Evolutionary conservation across 257 asterid species (phyloP), one percentile per base, ranked within the genome.

Genomic region (Solanum sitiens): DNA sequence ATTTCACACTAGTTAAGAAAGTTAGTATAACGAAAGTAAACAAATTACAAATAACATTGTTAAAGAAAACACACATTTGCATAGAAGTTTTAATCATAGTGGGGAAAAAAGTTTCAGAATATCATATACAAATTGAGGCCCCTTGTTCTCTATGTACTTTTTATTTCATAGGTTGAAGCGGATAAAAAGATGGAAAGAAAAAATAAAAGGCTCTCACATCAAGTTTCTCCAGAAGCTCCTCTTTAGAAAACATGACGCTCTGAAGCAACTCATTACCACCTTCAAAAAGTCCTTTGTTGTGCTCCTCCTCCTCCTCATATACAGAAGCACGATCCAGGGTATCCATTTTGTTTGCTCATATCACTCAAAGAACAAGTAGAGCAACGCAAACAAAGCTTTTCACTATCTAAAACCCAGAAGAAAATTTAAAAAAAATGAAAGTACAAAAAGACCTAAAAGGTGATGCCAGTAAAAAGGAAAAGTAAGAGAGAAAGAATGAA

Each of bases 211-310:
- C 40, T 2, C 86, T 79, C 68, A 88, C 88, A 77, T 86, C 84
- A 68, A 88, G 90, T 33, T 82, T 82, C 15, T 70, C 77, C 20
- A 88, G 40, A 77, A 88, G 87, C 87, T 77, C 86, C 23, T 77
- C 76, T 21, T 18, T 67, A 27, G 83, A 86, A 23, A 63, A 61
- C 11, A 42, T 14, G 14, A 35, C 87, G 1, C n/a, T 47, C 37
- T 59, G 76, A 50, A 86, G 88, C 74, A 88, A 87, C 77, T 47
- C 39, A 44, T 86, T 79, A 6, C 87, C 88, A 86, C 32, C 30
- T 45, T 68, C 21, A 68, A 68, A 68, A 14, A 27, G 9, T n/a
- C 74, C 6, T 68, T 4, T 27, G 11, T 13, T 3, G 21, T 8
- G 11, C 13, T 27, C 35, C 11, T 27, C 39, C 37, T n/a, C 27